Conservation (phyloP, 2,329 filamentous ascomycete genomes). For the Trichoderma simmonsii region DNA sequence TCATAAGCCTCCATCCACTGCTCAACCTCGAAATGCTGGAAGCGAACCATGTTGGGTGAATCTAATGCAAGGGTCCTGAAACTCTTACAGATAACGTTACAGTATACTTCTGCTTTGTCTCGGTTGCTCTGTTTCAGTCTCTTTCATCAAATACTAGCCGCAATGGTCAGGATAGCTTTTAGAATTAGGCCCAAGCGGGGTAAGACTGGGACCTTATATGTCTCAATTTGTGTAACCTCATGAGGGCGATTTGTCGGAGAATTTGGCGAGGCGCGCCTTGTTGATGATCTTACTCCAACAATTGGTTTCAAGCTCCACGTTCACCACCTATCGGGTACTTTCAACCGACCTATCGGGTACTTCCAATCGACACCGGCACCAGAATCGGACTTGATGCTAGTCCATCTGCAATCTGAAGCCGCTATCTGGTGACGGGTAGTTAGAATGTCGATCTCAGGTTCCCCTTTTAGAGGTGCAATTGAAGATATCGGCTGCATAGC, state of each 20-base stretch:
- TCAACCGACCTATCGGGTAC: neutral
- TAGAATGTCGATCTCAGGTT: neutral
- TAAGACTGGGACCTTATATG: neutral
- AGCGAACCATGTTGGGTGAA: constrained; percentile 48
- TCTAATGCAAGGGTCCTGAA: neutral
- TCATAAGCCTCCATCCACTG: constrained; percentile 65
- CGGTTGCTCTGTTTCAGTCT: neutral
- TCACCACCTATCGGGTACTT: neutral
- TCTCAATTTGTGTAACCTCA: neutral
- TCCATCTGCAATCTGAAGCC: neutral
- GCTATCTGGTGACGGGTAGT: neutral
- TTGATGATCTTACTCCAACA: neutral
- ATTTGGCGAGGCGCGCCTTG: constrained; percentile 4
- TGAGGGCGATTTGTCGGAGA: neutral
- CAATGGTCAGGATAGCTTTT: neutral
- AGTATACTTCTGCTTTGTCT: neutral
- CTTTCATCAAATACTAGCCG: neutral
- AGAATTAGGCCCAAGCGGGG: neutral
- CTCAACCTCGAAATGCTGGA: constrained; percentile 67
- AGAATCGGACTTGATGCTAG: neutral
- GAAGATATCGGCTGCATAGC: neutral
- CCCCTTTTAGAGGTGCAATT: neutral
- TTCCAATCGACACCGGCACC: neutral
- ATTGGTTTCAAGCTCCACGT: neutral
- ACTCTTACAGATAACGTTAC: neutral